Evolutionary conservation across 495 filamentous ascomycete genomes (phyloP), one percentile per base, ranked within the genome.

Genomic region (Podospora conica): DNA sequence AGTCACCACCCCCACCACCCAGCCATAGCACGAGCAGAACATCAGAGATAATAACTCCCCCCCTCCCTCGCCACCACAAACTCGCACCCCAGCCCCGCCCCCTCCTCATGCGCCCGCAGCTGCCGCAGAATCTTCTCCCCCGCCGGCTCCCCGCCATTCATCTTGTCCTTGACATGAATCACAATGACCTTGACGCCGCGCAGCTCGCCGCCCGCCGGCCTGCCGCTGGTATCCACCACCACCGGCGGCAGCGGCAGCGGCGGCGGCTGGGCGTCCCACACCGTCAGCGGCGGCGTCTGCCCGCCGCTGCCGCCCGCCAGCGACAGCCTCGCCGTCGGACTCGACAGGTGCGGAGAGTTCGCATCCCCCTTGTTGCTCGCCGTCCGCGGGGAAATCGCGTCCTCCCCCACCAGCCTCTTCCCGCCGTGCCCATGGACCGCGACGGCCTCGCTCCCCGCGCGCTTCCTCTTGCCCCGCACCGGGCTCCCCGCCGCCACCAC

Each of bases 111-210:
- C 54, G 81, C 80, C 61, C 75, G 66, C 58, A 97, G 76, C 69
- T 96, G 83, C 63, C 73, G 65, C n/a, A 94, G 69, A 11, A 98
- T 95, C 3, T 69, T 83, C 23, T 90, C 85, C 0, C 82, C 80
- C 0, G 88, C 84, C 55, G 80, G 72, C 12, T 85, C 84, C 18
- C 86, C 90, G 66, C 84, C 86, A 55, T 81, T 78, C 25, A 94
- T 78, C 63, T 85, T 88, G 59, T 95, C 91, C 71, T 93, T 93
- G 68, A 93, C 84, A 77, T 95, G 84, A 28, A 94, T 96, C 53
- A 95, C 84, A 54, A 93, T 89, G 12, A 96, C 79, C 60, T 81
- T 84, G 2, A 88, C 68, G 0, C 85, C 86, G 25, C 74, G 69
- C 1, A 87, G 78, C 64, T 33, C 58, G 9, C 28, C 55, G 23